Conservation (phyloP, 495 filamentous ascomycete species). For the Trichoderma asperelloides region DNA sequence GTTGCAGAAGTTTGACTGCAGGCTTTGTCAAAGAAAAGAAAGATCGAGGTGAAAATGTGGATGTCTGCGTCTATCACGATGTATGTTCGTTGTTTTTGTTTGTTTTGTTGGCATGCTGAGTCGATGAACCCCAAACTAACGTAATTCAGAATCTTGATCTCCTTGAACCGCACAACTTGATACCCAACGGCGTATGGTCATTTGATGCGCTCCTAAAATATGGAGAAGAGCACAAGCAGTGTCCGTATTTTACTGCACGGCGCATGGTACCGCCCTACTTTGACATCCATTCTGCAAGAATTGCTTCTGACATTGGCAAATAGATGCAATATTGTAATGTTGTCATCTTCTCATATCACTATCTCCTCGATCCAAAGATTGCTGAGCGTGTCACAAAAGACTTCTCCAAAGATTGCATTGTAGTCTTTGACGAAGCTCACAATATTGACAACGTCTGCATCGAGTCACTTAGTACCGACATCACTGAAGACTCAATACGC, state of each 20-base stretch:
- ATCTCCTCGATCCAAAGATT: constrained; percentile 95
- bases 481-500: constrained; percentile 86
- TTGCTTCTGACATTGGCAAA: constrained; percentile 10
- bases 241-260: constrained; percentile 90
- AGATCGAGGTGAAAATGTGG: constrained; percentile 85
- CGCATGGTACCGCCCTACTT: constrained; percentile 62
- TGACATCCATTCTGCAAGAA: constrained; percentile 8
- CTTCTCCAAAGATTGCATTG: constrained; percentile 94
- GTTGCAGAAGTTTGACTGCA: constrained; percentile 90
- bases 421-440: constrained; percentile 98
- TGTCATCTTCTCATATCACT: constrained; percentile 99
- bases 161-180: constrained; percentile 85
- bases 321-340: constrained; percentile 98
- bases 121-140: constrained; percentile 11
- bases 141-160: constrained; percentile 71
- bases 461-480: constrained; percentile 90
- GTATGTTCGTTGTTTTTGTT: constrained; percentile 30
- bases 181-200: constrained; percentile 92
- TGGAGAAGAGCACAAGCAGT: constrained; percentile 91
- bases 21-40: constrained; percentile 98
- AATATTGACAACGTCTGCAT: constrained; percentile 99
- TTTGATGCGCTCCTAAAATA: constrained; percentile 82
- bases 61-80: constrained; percentile 92
- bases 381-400: constrained; percentile 94
- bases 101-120: neutral